A percentile compares a stretch with the other conserved stretches of the same genome.
phyloP scores from a whole-genome alignment of 2,329 filamentous ascomycete species.

The Cladosporium sp. region DNA sequence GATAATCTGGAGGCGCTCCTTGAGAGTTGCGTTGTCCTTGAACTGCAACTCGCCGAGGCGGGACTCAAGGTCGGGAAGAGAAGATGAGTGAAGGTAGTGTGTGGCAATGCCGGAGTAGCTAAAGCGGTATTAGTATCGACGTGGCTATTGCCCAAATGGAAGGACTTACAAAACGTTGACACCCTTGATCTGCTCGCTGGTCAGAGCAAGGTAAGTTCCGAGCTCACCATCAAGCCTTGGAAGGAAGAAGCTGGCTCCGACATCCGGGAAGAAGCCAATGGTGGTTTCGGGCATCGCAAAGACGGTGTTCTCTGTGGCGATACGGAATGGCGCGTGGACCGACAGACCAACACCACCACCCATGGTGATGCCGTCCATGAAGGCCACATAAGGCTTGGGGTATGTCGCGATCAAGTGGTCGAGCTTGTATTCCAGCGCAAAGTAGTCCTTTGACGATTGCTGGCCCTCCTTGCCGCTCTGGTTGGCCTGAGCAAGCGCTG shows the following conservation, averaged over 20 bases:
- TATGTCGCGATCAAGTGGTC: conserved; percentile 96
- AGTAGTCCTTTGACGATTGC: conserved; percentile 77
- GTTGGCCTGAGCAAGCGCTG: conserved; percentile 74
- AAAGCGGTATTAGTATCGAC: background rate
- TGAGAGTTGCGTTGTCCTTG: conserved; percentile 68
- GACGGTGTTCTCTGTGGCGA: conserved; percentile 91
- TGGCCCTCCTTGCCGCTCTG: conserved; percentile 67
- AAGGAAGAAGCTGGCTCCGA: conserved; percentile 94
- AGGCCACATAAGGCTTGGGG: conserved; percentile 85
- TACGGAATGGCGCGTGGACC: conserved; percentile 91
- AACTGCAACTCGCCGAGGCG: conserved; percentile 89
- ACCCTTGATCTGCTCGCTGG: conserved; percentile 78
- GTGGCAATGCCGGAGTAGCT: conserved; percentile 85
- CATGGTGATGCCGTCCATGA: conserved; percentile 99
- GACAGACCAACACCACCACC: conserved; percentile 93
- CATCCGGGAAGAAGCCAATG: conserved; percentile 98
- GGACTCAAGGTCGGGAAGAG: conserved; percentile 75
- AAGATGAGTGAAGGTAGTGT: conserved; percentile 92
- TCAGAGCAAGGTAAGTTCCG: conserved; percentile 91
- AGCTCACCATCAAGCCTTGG: conserved; percentile 82
- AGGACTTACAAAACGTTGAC: conserved; percentile 66
- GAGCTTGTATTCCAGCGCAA: conserved; percentile 91
- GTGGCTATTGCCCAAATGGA: background rate
- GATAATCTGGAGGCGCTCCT: conserved; percentile 69
- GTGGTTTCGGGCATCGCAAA: conserved; percentile 99